These are phyloP conservation scores for Clitopilus hobsonii DNA, from an alignment of 768 basidiomycete genomes.

Conservation along the genomic window DNA sequence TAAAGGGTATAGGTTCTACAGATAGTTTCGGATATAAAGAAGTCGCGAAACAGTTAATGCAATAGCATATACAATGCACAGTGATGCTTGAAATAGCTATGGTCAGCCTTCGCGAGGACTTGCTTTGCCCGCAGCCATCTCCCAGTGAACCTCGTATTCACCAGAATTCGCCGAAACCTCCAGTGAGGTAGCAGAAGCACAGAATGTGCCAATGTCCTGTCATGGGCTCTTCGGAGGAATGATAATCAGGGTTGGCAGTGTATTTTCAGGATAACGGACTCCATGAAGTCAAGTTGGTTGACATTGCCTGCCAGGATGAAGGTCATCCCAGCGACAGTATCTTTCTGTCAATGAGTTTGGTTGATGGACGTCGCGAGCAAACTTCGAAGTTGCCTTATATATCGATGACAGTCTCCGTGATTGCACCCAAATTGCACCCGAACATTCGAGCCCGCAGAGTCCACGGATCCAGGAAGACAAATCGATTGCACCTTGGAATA, in stretches of 20 bases:
- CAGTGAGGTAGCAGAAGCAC: neutral
- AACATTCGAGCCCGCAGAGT: no score
- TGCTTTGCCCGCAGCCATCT: no score
- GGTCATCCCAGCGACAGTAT: neutral
- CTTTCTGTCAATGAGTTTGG: neutral
- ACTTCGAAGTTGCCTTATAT: neutral
- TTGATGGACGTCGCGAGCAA: neutral
- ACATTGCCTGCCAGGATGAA: neutral
- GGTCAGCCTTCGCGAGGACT: no score
- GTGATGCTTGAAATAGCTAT: no score
- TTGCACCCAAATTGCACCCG: no score
- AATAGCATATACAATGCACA: no score
- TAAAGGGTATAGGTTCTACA: neutral
- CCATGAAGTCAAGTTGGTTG: neutral
- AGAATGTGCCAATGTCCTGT: neutral
- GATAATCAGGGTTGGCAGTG: neutral
- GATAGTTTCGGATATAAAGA: no score
- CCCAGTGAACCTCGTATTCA: neutral
- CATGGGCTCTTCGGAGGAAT: neutral
- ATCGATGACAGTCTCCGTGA: no score
- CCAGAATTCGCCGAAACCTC: neutral
- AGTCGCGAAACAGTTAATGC: neutral
- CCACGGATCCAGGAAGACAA: no score
- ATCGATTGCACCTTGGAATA: no score
- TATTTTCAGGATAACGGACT: neutral